phyloP scores from a whole-genome alignment of 768 basidiomycete species.

The Mycena chlorophos region DNA sequence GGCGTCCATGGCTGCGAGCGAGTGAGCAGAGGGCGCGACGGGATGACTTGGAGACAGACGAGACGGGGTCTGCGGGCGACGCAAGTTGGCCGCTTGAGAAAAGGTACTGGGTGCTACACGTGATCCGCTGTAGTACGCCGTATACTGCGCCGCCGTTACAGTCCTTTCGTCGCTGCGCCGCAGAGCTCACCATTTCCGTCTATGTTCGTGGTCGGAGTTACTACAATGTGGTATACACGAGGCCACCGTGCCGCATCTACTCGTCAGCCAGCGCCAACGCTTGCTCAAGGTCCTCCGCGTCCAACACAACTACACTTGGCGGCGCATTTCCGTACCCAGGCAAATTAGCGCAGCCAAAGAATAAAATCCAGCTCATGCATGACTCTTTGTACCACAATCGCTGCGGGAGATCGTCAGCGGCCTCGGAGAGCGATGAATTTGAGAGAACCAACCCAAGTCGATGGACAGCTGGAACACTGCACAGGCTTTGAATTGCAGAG shows the following conservation, averaged over 20 bases:
- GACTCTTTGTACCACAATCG: constrained; percentile 71
- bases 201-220: not conserved
- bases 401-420: constrained; percentile 38
- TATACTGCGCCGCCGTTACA: no score
- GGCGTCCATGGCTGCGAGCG: constrained; percentile 38
- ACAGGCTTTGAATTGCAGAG: constrained; percentile 81
- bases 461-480: constrained; percentile 82
- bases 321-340: constrained; percentile 70
- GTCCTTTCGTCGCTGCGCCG: no score
- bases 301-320: constrained; percentile 50
- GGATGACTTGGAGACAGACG: no score
- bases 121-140: no score
- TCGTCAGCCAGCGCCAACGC: constrained; percentile 68
- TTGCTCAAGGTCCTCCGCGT: constrained; percentile 73
- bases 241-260: constrained; percentile 28
- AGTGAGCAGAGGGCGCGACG: no score
- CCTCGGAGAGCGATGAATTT: constrained; percentile 1
- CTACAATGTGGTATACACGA: not conserved
- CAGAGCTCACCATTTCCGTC: not conserved
- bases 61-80: no score
- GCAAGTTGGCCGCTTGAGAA: no score
- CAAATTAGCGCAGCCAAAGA: no score
- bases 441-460: constrained; percentile 59
- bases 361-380: no score
- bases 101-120: no score